A percentile compares a stretch with the other conserved stretches of the same genome.
phyloP scores from a whole-genome alignment of 2,329 filamentous ascomycete species.

The Aureobasidium subglaciale region DNA sequence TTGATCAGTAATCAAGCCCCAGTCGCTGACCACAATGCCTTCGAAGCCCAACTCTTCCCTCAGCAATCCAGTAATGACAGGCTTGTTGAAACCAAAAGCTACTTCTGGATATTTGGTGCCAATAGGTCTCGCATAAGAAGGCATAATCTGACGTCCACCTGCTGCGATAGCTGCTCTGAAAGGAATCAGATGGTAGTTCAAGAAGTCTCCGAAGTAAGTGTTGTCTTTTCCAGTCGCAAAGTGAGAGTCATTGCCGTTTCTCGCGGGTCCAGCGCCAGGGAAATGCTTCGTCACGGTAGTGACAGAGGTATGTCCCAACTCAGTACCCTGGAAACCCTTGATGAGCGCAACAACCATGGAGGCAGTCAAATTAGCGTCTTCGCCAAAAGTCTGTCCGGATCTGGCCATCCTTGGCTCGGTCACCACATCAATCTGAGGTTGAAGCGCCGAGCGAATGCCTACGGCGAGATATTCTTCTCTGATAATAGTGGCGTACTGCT shows the following conservation, averaged over 20 bases:
- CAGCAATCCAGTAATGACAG: neutral
- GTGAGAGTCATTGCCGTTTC: conserved; percentile 7
- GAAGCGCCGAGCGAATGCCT: conserved; percentile 68
- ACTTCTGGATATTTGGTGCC: conserved; percentile 7
- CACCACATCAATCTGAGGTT: conserved; percentile 62
- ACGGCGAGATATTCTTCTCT: conserved; percentile 58
- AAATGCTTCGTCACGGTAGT: conserved; percentile 6
- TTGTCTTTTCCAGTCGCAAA: conserved; percentile 10
- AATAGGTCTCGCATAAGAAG: conserved; percentile 1
- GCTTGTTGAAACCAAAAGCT: conserved; percentile 7
- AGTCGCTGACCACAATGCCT: conserved; percentile 5
- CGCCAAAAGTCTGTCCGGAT: conserved; percentile 66
- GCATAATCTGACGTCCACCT: conserved; percentile 8
- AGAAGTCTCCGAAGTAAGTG: neutral
- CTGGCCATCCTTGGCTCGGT: conserved; percentile 64
- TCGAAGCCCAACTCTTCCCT: neutral
- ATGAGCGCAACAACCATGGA: conserved; percentile 46
- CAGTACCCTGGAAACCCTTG: neutral
- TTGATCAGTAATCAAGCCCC: neutral
- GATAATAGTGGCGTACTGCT: conserved; percentile 60
- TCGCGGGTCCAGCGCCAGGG: neutral
- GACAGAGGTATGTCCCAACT: neutral
- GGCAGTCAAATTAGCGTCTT: conserved; percentile 61
- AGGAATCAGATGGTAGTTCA: neutral
- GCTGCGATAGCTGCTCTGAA: conserved; percentile 1